Conservation (phyloP, 1,284 basidiomycete genomes). For the Apiotrichum gracile region DNA sequence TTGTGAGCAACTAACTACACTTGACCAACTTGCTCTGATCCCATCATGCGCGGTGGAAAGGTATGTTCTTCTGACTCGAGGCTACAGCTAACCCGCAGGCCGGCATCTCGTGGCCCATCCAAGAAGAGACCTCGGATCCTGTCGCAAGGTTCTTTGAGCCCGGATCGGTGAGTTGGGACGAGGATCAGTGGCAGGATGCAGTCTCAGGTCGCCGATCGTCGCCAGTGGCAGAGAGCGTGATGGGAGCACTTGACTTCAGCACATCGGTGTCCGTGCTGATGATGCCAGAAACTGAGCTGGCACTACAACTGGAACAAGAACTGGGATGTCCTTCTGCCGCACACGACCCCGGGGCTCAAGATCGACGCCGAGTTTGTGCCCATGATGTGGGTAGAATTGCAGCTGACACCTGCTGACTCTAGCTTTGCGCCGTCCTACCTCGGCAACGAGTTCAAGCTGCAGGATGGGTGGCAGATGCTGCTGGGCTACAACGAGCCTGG, state of each 20-base stretch:
- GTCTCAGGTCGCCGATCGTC: not conserved
- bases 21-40: no score
- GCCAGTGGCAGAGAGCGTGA: no score
- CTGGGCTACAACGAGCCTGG: conserved; percentile 45
- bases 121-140: conserved; percentile 37
- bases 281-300: conserved; percentile 29
- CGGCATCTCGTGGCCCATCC: conserved; percentile 40
- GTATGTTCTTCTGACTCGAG: not conserved
- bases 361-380: conserved; percentile 41
- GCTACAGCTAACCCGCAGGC: conserved; percentile 18
- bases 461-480: conserved; percentile 25
- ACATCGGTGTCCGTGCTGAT: no score
- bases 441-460: conserved; percentile 26
- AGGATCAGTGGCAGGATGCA: no score
- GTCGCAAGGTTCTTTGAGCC: conserved; percentile 36
- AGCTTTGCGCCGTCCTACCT: conserved; percentile 39
- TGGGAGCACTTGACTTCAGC: no score
- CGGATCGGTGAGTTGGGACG: conserved; percentile 25
- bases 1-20: no score
- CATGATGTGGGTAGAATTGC: conserved; percentile 41
- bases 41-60: not conserved
- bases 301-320: conserved; percentile 47
- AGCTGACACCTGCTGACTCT: not conserved
- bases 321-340: conserved; percentile 27
- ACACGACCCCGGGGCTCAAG: conserved; percentile 23